A percentile compares a stretch with the other conserved stretches of the same genome.
phyloP scores from a whole-genome alignment of 73 alveolate species.

The Breviolum minutum region DNA sequence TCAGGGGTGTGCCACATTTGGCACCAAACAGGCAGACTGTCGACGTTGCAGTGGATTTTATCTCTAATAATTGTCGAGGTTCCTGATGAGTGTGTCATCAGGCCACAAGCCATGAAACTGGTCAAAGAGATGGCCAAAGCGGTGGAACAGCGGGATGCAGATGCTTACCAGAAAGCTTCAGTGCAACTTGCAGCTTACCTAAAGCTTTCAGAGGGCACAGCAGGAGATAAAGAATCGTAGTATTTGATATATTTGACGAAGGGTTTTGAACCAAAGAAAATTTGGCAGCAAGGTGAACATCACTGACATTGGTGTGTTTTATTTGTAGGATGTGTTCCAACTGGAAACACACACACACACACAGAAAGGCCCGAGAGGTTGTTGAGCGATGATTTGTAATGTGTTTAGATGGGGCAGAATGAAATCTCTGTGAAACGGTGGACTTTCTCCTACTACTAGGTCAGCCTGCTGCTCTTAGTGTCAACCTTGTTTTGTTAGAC shows the following conservation, averaged over 20 bases:
- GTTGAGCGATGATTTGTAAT: too few relatives aligned
- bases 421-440: too few relatives aligned
- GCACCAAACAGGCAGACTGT: conserved; percentile 8
- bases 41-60: neutral
- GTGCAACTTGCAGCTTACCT: neutral
- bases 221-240: too few relatives aligned
- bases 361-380: too few relatives aligned
- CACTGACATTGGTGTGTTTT: too few relatives aligned
- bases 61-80: neutral
- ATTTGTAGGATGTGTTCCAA: too few relatives aligned
- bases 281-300: too few relatives aligned
- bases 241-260: too few relatives aligned
- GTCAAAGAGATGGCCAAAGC: conserved; percentile 33
- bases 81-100: neutral
- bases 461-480: neutral
- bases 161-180: conserved; percentile 9
- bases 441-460: neutral
- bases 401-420: too few relatives aligned
- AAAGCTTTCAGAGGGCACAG: neutral
- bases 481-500: neutral
- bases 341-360: too few relatives aligned
- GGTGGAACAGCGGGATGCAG: conserved; percentile 11
- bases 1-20: conserved; percentile 32
- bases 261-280: too few relatives aligned
- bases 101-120: conserved; percentile 17